Evolutionary conservation across 108 stramenopile species (phyloP).

Genomic region (Nannochloropsis gaditana): DNA sequence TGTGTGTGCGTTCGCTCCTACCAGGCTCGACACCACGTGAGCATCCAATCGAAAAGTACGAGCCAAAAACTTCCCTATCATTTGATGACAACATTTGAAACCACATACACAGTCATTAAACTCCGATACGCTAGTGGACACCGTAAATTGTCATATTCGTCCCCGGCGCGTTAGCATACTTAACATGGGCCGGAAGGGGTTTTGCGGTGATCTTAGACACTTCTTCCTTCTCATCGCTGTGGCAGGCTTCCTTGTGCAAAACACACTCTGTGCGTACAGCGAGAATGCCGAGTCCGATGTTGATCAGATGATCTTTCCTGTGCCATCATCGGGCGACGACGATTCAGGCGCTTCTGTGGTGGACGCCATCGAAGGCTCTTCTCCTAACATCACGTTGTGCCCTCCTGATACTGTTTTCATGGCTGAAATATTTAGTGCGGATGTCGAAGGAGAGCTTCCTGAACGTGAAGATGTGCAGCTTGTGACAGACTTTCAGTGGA

Average conservation of each 20-base stretch:
- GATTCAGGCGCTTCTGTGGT: background rate
- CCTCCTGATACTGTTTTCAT: background rate
- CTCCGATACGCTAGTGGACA: no score
- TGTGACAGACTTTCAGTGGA: constrained; percentile 6
- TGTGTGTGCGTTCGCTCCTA: no score
- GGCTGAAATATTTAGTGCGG: background rate
- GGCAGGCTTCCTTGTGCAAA: background rate
- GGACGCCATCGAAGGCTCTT: background rate
- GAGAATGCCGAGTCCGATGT: background rate
- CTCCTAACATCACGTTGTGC: background rate
- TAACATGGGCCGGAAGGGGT: no score
- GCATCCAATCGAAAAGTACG: no score
- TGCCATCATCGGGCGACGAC: background rate
- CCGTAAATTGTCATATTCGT: no score
- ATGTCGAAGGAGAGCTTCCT: background rate
- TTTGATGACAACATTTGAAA: no score
- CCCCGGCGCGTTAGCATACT: no score
- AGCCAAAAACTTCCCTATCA: no score
- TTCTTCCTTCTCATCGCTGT: background rate
- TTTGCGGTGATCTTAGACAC: background rate
- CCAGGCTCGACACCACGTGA: no score
- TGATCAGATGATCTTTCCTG: background rate
- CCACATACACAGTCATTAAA: no score
- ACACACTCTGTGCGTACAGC: background rate
- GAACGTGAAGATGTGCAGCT: background rate